Percentiles rank a stretch among this genome's conserved stretches.
Evolutionary conservation across 495 filamentous ascomycete genomes (phyloP).

Genomic region (Chaetomium fimeti): DNA sequence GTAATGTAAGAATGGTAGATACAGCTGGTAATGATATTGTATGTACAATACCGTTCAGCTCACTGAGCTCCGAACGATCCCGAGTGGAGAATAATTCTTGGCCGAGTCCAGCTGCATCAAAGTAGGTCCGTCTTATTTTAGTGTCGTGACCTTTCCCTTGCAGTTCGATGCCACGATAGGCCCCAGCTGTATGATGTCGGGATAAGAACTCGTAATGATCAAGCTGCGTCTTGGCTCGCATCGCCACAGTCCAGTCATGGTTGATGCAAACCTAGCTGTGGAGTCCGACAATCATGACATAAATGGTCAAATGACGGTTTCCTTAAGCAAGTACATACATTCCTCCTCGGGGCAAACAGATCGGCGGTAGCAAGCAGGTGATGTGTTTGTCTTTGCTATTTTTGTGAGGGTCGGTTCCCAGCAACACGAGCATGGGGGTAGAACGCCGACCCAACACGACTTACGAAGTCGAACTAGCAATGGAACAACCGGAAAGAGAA

Average conservation of each 20-base stretch:
- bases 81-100: background rate
- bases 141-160: background rate
- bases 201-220: background rate
- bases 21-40: background rate
- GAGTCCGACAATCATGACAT: background rate
- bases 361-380: background rate
- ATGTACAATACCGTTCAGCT: background rate
- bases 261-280: background rate
- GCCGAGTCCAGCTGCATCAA: background rate
- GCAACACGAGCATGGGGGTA: no score
- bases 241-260: background rate
- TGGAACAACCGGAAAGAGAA: no score
- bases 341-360: background rate
- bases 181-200: background rate
- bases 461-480: no score
- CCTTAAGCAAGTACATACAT: no score
- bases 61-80: background rate
- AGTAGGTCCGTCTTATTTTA: background rate
- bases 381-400: background rate
- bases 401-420: background rate
- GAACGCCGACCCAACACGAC: no score
- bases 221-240: background rate
- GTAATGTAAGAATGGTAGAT: background rate
- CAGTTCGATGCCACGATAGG: background rate
- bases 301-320: background rate